These are phyloP conservation scores for Sporisorium graminicola DNA, from an alignment of 1,284 basidiomycete genomes.

Conservation along the genomic window DNA sequence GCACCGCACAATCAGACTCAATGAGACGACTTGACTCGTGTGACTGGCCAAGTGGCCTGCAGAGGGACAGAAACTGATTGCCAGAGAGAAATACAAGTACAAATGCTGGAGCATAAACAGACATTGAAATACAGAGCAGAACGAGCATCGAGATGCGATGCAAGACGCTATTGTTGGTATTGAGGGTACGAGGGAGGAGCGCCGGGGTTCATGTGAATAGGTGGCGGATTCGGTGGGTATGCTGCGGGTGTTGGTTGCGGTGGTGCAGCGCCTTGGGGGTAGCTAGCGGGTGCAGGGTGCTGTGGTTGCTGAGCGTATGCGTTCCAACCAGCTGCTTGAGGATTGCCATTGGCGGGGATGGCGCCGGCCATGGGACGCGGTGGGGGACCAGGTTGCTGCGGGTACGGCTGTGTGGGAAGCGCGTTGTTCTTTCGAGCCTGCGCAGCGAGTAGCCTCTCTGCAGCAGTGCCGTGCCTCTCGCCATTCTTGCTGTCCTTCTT, in stretches of 20 bases:
- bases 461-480: conserved; percentile 95
- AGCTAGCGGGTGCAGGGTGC: conserved; percentile 1
- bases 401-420: conserved; percentile 73
- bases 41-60: no score
- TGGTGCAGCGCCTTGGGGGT: conserved; percentile 9
- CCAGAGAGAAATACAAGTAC: conserved; percentile 22
- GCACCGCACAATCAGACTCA: background rate
- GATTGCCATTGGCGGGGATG: conserved; percentile 11
- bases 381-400: conserved; percentile 9
- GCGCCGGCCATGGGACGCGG: conserved; percentile 10
- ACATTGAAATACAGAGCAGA: background rate
- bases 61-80: conserved; percentile 1
- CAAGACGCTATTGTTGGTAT: conserved; percentile 14
- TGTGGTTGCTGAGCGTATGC: background rate
- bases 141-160: background rate
- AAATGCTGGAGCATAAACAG: conserved; percentile 4
- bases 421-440: conserved; percentile 96
- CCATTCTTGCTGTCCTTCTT: conserved; percentile 97
- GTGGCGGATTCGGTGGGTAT: conserved; percentile 21
- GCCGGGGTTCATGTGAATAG: conserved; percentile 31
- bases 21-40: background rate
- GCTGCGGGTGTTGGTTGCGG: conserved; percentile 11
- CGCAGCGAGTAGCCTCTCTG: conserved; percentile 91
- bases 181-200: conserved; percentile 28
- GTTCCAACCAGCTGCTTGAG: background rate